phyloP scores from a whole-genome alignment of 2,329 filamentous ascomycete species.

The Epichloe typhina region DNA sequence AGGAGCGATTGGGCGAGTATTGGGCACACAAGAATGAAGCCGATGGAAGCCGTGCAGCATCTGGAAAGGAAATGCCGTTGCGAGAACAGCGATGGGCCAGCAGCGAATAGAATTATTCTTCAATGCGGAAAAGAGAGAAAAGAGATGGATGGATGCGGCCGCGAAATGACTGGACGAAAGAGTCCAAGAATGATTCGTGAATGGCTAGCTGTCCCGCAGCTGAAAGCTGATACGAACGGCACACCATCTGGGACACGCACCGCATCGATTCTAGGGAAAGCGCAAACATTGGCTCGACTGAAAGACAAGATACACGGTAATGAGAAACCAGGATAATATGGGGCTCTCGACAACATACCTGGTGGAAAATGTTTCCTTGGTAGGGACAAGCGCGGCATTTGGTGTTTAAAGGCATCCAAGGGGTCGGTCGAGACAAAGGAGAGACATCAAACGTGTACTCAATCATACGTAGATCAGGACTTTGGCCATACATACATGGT shows the following conservation, averaged over 20 bases:
- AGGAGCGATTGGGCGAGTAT: constrained; percentile 77
- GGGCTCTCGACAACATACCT: neutral
- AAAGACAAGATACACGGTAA: neutral
- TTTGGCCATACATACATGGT: constrained; percentile 1
- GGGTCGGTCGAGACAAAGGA: neutral
- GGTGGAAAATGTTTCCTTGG: neutral
- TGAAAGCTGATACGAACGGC: neutral
- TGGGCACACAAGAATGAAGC: constrained; percentile 76
- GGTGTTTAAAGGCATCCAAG: neutral
- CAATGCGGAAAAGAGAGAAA: neutral
- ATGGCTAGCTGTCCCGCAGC: neutral
- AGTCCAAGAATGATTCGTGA: neutral
- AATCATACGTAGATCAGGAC: constrained; percentile 2
- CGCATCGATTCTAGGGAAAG: neutral
- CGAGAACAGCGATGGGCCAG: constrained; percentile 69
- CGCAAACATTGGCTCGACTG: neutral
- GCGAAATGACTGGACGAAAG: neutral
- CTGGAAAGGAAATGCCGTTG: constrained; percentile 50
- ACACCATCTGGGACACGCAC: neutral
- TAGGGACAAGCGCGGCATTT: constrained; percentile 2
- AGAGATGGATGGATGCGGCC: neutral
- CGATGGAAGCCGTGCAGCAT: constrained; percentile 43
- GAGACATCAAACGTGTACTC: constrained; percentile 2
- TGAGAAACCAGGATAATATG: neutral
- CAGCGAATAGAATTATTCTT: constrained; percentile 7